Evolutionary conservation across 2,329 filamentous ascomycete genomes (phyloP), one percentile per base, ranked within the genome.

Genomic region (Ustulina deusta): DNA sequence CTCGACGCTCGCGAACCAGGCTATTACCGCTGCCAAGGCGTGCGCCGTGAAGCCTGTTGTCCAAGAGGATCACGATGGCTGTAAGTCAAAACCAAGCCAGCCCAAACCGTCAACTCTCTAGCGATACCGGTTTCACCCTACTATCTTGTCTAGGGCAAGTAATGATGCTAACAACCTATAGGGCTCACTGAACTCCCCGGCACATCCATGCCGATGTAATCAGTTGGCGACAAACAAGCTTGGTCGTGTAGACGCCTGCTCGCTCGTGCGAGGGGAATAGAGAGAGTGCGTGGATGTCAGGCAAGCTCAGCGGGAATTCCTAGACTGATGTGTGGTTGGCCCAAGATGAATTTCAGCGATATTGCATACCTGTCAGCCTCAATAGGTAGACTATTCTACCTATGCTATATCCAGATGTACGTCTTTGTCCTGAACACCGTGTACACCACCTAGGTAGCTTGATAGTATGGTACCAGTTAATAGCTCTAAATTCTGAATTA

Each of bases 31-130:
- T 13, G 78, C 78, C 25, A 70, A 70, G 63, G 22, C 67, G 6
- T 81, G 79, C 73, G 65, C 71, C 29, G 77, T 81, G 4, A 73
- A 73, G 65, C 72, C 74, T 61, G 56, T 74, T 1, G 78, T 78
- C 6, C 36, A 72, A 6, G 79, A 81, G 74, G 73, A 81, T 55
- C 71, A 78, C 32, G 76, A 81, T 7, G 74, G 77, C 58, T 81
- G 79, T 80, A 73, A 75, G 79, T 79, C 22, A 13, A 27, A 25
- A 25, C 44, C 9, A 27, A 4, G 9, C 4, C 44, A n/a, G 15
- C 46, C 25, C 15, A n/a, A 29, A 1, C 15, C 51, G 44, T 42
- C 20, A 5, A 22, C 20, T 13, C 27, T 59, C 15, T 22, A 29
- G 11, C 13, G 17, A 11, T n/a, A n/a, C 38, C 17, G n/a, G n/a